Evolutionary conservation across 441 rosid species (phyloP), one percentile per base, ranked within the genome.

Genomic region (Populus trichocarpa): DNA sequence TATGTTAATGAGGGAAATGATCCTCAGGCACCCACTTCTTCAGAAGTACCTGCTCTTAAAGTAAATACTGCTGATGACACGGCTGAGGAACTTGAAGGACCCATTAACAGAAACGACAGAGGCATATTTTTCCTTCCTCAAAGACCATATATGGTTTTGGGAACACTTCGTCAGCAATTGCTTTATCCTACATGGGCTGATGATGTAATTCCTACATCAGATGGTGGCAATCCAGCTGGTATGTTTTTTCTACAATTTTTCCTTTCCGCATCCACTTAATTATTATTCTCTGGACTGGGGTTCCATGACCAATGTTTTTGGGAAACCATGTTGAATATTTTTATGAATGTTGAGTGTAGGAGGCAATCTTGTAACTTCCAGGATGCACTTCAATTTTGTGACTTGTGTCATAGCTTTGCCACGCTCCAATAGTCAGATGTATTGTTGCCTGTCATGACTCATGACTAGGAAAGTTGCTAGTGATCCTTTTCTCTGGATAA

Each of bases 121-220:
- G 89, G 87, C 36, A 73, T 88, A 74, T 89, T 95, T 81, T 95
- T 95, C 76, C 97, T 95, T 84, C 99, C 99, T 75, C 99, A 95
- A 83, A 93, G 95, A 74, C 99, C 98, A 28, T 95, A 95, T 85
- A 95, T 95, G 99, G 97, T 88, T 84, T 86, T 95, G 79, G 99
- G 99, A 84, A 89, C 97, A 30, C 92, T 95, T 83, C 97, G 99
- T 79, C 95, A 93, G 82, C 99, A 95, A 81, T 81, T 95, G 88
- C 95, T 95, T 68, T 95, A 95, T 84, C 99, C 99, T 67, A 84
- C 87, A 57, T 93, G 98, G 98, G 80, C 78, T 72, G 91, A 77
- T 78, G 84, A 81, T 75, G 79, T 66, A 77, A 78, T 73, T 64
- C 71, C 78, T 23, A 63, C 71, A 46, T 81, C 89, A 67, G 86